Conservation (phyloP, 139 green algal genomes). For the Micractinium conductrix region DNA sequence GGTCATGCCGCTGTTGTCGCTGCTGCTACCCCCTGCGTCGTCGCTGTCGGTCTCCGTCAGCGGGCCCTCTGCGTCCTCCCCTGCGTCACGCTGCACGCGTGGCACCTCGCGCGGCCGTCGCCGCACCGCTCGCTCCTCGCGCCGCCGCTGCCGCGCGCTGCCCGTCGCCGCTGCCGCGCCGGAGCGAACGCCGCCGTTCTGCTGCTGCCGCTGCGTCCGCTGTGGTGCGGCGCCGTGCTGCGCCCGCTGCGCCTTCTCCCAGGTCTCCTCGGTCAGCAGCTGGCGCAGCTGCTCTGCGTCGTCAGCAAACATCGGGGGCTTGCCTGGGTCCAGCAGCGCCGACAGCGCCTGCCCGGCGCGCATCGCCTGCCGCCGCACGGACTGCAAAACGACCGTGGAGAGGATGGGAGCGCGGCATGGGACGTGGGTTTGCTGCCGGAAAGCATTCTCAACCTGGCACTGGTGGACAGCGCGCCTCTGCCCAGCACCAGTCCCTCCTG, state of each 20-base stretch:
- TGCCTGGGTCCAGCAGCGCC: conserved; percentile 51
- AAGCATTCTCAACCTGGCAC: too few relatives aligned
- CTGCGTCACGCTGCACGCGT: neutral
- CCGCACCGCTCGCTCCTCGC: neutral
- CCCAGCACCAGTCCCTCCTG: too few relatives aligned
- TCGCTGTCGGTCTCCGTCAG: conserved; percentile 51
- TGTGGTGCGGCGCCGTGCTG: neutral
- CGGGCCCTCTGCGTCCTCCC: neutral
- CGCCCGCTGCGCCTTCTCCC: conserved; percentile 34
- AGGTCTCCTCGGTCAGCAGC: conserved; percentile 61
- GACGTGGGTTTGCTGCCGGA: neutral
- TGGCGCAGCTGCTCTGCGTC: conserved; percentile 43
- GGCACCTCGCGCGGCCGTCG: neutral
- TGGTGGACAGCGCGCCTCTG: too few relatives aligned
- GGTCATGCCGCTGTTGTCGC: neutral
- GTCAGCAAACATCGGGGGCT: conserved; percentile 63
- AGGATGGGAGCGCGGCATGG: neutral
- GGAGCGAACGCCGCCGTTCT: neutral
- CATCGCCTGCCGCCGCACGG: conserved; percentile 64
- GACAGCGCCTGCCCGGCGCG: conserved; percentile 59
- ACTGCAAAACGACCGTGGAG: neutral
- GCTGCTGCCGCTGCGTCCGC: neutral
- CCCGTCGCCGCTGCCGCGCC: neutral
- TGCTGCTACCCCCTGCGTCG: conserved; percentile 18
- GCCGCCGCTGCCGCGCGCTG: neutral